These are phyloP conservation scores for Lophiostoma macrostomum DNA, from an alignment of 495 filamentous ascomycete genomes.

Conservation along the genomic window DNA sequence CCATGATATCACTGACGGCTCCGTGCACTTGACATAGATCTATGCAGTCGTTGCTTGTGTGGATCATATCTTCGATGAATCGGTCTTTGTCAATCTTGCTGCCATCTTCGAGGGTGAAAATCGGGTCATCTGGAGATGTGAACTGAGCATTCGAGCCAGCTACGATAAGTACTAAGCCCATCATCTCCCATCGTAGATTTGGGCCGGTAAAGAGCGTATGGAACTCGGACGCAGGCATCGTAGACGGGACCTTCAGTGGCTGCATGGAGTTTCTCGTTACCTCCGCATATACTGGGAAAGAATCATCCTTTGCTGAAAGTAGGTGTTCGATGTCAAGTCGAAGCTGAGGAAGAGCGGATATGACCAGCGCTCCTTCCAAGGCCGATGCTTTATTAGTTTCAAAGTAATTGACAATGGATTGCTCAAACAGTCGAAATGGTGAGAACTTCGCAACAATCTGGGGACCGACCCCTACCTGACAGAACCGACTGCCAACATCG, in stretches of 20 bases:
- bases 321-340: slow-evolving; percentile 20
- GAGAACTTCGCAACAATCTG: slow-evolving; percentile 14
- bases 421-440: slow-evolving; percentile 22
- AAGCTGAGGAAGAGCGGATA: slow-evolving; percentile 19
- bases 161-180: slow-evolving; percentile 19
- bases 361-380: slow-evolving; percentile 19
- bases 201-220: slow-evolving; percentile 26
- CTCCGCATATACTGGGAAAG: slow-evolving; percentile 4
- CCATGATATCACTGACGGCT: slow-evolving; percentile 29
- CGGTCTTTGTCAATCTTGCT: slow-evolving; percentile 19
- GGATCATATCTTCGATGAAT: slow-evolving; percentile 31
- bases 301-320: not conserved
- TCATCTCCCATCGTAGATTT: slow-evolving; percentile 30
- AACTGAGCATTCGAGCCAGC: slow-evolving; percentile 23
- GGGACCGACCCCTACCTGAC: slow-evolving; percentile 10
- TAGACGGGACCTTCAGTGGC: slow-evolving; percentile 20
- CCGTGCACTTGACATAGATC: slow-evolving; percentile 26
- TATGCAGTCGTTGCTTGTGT: slow-evolving; percentile 27
- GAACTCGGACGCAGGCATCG: slow-evolving; percentile 17
- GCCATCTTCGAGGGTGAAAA: slow-evolving; percentile 21
- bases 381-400: slow-evolving; percentile 13
- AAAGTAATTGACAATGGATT: slow-evolving; percentile 16
- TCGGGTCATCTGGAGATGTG: slow-evolving; percentile 21
- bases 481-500: slow-evolving; percentile 15
- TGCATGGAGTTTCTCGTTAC: slow-evolving; percentile 22